Conservation (phyloP, 2,329 filamentous ascomycete genomes). For the Lasiodiplodia citricola region DNA sequence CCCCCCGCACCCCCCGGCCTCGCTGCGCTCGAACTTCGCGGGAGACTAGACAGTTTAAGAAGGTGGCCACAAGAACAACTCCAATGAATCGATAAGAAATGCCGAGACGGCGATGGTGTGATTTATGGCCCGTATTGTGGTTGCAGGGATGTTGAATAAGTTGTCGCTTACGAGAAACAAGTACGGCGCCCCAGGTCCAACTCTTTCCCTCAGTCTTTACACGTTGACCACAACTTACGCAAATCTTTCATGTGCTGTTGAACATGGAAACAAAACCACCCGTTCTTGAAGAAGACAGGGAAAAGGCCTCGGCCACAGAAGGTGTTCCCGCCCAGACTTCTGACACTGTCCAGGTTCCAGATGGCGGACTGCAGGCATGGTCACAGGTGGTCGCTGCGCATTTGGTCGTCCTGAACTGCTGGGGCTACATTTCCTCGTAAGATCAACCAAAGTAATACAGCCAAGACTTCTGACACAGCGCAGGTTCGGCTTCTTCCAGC, state of each 20-base stretch:
- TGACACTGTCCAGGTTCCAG: neutral
- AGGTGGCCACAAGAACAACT: no score
- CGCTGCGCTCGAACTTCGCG: no score
- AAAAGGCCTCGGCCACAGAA: neutral
- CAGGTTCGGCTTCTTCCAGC: conserved; percentile 47
- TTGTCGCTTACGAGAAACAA: neutral
- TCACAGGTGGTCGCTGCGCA: conserved; percentile 23
- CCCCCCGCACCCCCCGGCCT: no score
- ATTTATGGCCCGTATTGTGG: neutral
- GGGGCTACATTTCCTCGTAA: conserved; percentile 38
- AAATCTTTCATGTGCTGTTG: neutral
- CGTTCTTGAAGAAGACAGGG: neutral
- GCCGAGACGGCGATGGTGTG: neutral
- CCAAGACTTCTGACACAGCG: no score
- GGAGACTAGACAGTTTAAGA: no score
- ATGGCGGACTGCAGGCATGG: conserved; percentile 20
- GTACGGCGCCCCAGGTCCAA: no score
- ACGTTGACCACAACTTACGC: no score
- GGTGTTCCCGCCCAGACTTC: neutral
- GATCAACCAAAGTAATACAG: neutral
- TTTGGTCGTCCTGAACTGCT: conserved; percentile 27
- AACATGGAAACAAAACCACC: neutral
- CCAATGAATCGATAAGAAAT: neutral
- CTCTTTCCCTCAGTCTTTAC: no score
- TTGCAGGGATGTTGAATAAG: neutral